Base-by-base conservation (phyloP, 495 filamentous ascomycete genomes). In the Patellaria atrata region DNA sequence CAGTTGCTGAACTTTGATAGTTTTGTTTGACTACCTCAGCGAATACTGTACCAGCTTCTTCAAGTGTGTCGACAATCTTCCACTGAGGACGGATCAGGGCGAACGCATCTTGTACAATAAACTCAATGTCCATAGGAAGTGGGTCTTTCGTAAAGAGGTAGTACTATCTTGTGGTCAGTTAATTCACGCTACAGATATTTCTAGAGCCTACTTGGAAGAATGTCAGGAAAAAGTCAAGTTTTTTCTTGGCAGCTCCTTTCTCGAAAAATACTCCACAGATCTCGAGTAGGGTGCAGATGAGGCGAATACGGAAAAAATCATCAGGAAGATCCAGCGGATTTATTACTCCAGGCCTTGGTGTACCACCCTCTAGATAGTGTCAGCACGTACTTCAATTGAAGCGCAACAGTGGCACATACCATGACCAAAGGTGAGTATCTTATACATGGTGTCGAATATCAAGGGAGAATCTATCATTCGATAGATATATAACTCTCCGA, bases 401-500 rank as follows among this genome's bases (percentile, higher is more conserved):
- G 1, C 13, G 9, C 7, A 7, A 25, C 8, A 27, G 11, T 28
- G 25, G 17, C n/a, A 53, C 71, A 54, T 57, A 74, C 71, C 70
- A 53, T 96, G 81, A 11, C 85, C 89, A 48, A 89, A 92, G 1
- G 81, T 87, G 50, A 94, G 68, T 42, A 99, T 83, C 45, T 80
- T 80, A 56, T 94, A 99, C 56, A 99, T 66, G 1, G 79, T 81
- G 48, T 99, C 87, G 46, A 99, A 96, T 22, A 99, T 80, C 9
- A 96, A 79, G 0, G 82, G 81, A 14, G 91, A 89, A 52, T 99
- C 89, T 31, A 99, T 71, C 76, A 94, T 84, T 37, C 89, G 77
- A 58, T 96, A 99, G 46, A 92, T 93, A 63, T 99, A 99, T 23
- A 99, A 70, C 63, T 99, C 89, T 10, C 79, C 87, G 10, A 99